A percentile compares a stretch with the other conserved stretches of the same genome.
phyloP scores from a whole-genome alignment of 31 red algal species.

The Odonthalia washingtoniensis region DNA sequence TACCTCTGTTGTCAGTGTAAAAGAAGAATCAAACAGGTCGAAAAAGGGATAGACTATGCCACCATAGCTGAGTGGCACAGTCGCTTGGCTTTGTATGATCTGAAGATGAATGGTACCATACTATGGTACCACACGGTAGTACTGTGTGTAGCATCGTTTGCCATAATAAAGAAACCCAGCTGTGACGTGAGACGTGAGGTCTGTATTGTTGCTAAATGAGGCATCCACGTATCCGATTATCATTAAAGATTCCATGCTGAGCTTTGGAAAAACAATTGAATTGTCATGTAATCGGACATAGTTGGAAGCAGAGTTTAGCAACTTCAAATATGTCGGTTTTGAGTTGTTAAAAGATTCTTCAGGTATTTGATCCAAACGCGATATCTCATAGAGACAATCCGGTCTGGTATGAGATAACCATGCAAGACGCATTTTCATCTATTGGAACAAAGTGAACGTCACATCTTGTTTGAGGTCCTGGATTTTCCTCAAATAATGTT shows the following conservation, averaged over 20 bases:
- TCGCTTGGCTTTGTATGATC: constrained; percentile 4
- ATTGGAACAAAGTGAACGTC: too few relatives aligned
- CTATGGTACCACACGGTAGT: too few relatives aligned
- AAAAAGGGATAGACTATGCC: background rate
- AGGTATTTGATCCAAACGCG: too few relatives aligned
- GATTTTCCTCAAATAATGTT: too few relatives aligned
- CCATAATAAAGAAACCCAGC: background rate
- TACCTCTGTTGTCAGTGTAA: background rate
- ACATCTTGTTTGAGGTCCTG: too few relatives aligned
- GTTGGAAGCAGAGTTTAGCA: constrained; percentile 13
- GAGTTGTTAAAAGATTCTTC: too few relatives aligned
- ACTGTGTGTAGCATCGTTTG: background rate
- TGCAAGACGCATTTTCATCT: too few relatives aligned
- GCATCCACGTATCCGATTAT: constrained; percentile 22
- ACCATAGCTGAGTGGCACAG: constrained; percentile 7
- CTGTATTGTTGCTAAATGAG: constrained; percentile 19
- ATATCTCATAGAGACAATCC: too few relatives aligned
- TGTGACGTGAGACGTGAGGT: constrained; percentile 28
- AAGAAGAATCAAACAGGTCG: background rate
- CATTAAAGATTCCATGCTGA: too few relatives aligned
- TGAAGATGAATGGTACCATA: background rate
- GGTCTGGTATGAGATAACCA: too few relatives aligned
- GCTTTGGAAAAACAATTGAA: background rate
- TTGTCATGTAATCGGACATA: background rate
- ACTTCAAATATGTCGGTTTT: background rate